Evolutionary conservation across 805 yeast species (phyloP), one percentile per base, ranked within the genome.

Genomic region (Helenozyma rhizophorensis): DNA sequence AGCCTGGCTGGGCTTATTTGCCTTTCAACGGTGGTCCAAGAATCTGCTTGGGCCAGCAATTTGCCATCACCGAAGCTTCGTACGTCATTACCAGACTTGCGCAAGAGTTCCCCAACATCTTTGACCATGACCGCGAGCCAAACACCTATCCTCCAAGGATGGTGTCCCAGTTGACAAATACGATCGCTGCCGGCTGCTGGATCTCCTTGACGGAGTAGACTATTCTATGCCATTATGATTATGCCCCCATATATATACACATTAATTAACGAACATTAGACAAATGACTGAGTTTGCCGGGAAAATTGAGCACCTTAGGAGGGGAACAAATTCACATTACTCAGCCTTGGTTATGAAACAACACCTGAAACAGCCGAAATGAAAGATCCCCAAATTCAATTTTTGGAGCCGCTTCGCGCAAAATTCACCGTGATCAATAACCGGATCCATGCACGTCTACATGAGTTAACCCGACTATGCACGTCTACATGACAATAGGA

Each of bases 11-110:
- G 36, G 39, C 39, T 10, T 39, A 29, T 13, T 28, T 42, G 32
- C 46, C 46, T 2, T 42, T 42, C 21, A 35, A 39, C 13, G 38
- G 42, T 12, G 46, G 46, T 2, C 46, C 41, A 2, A 30, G 46
- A 3, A 31, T 42, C 15, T 42, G 46, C 28, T 39, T 42, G 37
- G 45, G 45, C 7, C 43, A 30, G 14, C 33, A 30, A 12, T 30
- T 30, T n/a, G 33, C 33, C 13, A 27, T 32, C 25, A 32, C 36
- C 4, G 36, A 32, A 17, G 36, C 36, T 4, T 16, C 28, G 13
- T 32, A 32, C 19, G 21, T 32, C 12, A 24, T 32, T 26, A 14
- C 22, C 14, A 19, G 36, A 9, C 21, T 32, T 13, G 31, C 24
- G 11, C 36, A 32, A 10, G 28, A 32, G 13, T 32, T 27, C 23